Percentiles rank a stretch among this genome's conserved stretches.
Evolutionary conservation across 139 green algal species (phyloP).

Genomic region (Chlamydomonas schloesseri): DNA sequence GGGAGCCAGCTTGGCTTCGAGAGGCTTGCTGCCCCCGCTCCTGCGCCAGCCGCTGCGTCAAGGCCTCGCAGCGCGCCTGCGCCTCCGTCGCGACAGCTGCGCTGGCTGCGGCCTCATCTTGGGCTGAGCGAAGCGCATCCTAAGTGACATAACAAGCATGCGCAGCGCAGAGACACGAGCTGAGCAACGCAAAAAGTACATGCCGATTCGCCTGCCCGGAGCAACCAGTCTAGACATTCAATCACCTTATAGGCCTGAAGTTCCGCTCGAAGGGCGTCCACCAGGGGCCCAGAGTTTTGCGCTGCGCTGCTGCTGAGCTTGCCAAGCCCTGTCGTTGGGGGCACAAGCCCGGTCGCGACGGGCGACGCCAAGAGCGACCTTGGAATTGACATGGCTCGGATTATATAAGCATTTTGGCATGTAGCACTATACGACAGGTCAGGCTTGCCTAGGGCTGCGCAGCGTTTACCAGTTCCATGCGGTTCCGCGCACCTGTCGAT

Average conservation of each 20-base stretch:
- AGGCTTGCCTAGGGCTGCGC: no score
- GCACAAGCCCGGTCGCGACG: no score
- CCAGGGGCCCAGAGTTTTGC: neutral
- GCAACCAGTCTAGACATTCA: no score
- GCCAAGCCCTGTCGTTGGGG: no score
- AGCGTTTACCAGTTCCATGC: no score
- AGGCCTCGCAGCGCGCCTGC: slow-evolving; percentile 15
- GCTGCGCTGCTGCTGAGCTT: no score
- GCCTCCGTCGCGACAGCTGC: slow-evolving; percentile 21
- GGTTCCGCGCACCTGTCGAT: no score
- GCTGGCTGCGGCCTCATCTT: slow-evolving; percentile 31
- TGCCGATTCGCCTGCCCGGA: no score
- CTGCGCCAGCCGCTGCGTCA: slow-evolving; percentile 27
- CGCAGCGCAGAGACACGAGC: neutral
- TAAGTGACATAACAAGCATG: neutral
- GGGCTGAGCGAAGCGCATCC: slow-evolving; percentile 2
- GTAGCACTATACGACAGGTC: no score
- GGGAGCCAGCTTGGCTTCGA: slow-evolving; percentile 14
- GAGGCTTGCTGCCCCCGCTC: slow-evolving; percentile 32
- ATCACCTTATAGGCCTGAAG: slow-evolving; percentile 47
- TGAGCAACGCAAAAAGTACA: neutral
- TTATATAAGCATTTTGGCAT: no score
- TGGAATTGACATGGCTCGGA: no score
- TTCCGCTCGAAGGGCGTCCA: slow-evolving; percentile 24
- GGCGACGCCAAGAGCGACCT: no score